Conservation (phyloP, 2,329 filamentous ascomycete species). For the Clonostachys rosea region DNA sequence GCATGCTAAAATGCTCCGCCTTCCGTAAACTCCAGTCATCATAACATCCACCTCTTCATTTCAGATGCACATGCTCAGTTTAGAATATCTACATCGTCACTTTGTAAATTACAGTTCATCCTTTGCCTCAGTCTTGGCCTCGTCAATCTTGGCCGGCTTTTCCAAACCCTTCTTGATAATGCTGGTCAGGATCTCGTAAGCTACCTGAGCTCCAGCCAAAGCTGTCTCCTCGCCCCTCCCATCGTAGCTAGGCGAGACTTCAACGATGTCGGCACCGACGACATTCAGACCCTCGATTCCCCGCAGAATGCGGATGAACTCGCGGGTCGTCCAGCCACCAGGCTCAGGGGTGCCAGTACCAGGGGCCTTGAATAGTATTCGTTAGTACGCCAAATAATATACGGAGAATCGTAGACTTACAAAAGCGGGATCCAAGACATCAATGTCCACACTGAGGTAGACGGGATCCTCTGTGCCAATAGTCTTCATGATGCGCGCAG, state of each 20-base stretch:
- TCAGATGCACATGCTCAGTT: too few relatives aligned
- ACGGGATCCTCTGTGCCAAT: slow-evolving; percentile 67
- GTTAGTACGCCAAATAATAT: too few relatives aligned
- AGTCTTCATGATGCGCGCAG: slow-evolving; percentile 70
- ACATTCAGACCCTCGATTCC: slow-evolving; percentile 66
- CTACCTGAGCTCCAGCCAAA: slow-evolving; percentile 77
- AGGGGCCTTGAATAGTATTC: slow-evolving; percentile 33
- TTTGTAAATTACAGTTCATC: slow-evolving; percentile 2
- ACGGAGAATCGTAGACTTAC: slow-evolving; percentile 1
- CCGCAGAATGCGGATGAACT: slow-evolving; percentile 66
- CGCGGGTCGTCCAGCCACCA: slow-evolving; percentile 70
- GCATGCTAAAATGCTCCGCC: too few relatives aligned
- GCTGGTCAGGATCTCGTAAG: slow-evolving; percentile 76
- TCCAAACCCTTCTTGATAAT: slow-evolving; percentile 46
- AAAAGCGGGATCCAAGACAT: slow-evolving; percentile 28
- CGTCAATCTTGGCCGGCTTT: slow-evolving; percentile 17
- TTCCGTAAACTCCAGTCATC: too few relatives aligned
- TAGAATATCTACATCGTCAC: too few relatives aligned
- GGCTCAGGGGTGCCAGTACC: slow-evolving; percentile 74
- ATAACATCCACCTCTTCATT: too few relatives aligned
- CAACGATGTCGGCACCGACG: slow-evolving; percentile 67
- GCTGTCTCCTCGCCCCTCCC: slow-evolving; percentile 75
- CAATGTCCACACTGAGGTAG: slow-evolving; percentile 13
- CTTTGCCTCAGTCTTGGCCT: not conserved
- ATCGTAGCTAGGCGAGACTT: slow-evolving; percentile 81